Evolutionary conservation across 768 basidiomycete species (phyloP), one percentile per base, ranked within the genome.

Genomic region (Lentinus brumalis): DNA sequence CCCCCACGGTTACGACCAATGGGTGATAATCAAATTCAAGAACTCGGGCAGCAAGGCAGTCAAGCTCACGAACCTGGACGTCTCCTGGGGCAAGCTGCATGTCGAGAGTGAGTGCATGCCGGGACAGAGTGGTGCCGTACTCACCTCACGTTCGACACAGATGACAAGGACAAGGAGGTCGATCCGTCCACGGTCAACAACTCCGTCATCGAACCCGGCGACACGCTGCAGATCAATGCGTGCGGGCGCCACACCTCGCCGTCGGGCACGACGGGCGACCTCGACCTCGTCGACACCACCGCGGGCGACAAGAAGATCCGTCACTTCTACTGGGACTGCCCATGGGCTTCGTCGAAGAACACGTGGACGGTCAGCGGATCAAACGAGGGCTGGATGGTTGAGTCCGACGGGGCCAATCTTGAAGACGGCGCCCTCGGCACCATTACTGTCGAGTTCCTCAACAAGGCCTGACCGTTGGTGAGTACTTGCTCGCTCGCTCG

Each of bases 301-400:
- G 49, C 38, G n/a, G 31, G 31, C 29, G 50, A 40, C 21, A 52
- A 53, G 41, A 16, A 38, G 3, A 56, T 63, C 7, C 56, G 64
- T 29, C 26, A 14, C 8, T 55, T 66, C 50, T 56, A 59, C 47
- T 66, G 64, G 64, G 45, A 53, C 47, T 59, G 56, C 45, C 61
- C 64, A 4, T 66, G 53, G 61, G 35, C 44, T 26, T 32, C 35
- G 38, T 53, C 38, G 26, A 21, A 8, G 38, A 64, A 64, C 50
- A 60, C 45, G n/a, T 64, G 56, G 56, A 15, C 7, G 15, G 51
- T 58, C 49, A 51, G 29, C 45, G 49, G 39, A 9, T 10, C 26
- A 41, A 53, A 45, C 47, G 5, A 45, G 31, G 18, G 15, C 16
- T 59, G 57, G 57, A 50, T 40, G 49, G 57, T 59, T 38, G 50